phyloP scores from a whole-genome alignment of 2,329 filamentous ascomycete species.

The Madurella mycetomatis region DNA sequence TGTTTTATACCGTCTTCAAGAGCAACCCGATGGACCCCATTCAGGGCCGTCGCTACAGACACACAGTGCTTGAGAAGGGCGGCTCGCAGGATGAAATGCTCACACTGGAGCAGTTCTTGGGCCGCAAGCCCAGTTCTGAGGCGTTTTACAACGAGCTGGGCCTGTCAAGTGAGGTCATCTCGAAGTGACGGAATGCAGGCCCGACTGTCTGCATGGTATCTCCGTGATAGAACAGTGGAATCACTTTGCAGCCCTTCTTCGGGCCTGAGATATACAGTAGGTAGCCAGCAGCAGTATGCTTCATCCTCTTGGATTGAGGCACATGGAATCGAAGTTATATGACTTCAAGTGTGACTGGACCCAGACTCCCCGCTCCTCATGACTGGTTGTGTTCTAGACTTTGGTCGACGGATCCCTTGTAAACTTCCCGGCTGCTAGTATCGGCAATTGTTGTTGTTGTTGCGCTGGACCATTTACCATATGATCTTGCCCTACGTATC shows the following conservation, averaged over 20 bases:
- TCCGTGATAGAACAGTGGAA: not conserved
- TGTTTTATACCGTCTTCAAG: conserved; percentile 80
- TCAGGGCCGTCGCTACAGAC: conserved; percentile 70
- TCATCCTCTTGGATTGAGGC: no score
- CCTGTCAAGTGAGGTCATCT: conserved; percentile 21
- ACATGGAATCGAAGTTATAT: no score
- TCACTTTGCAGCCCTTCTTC: not conserved
- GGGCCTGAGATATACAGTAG: no score
- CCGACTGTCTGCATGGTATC: not conserved
- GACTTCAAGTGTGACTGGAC: no score
- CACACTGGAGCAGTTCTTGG: conserved; percentile 72
- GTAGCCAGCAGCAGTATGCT: no score
- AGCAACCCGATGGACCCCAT: conserved; percentile 70
- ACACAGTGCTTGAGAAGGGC: conserved; percentile 72
- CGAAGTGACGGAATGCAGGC: not conserved
- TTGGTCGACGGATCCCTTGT: no score
- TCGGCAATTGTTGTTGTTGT: no score
- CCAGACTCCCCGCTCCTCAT: no score
- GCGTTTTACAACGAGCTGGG: conserved; percentile 78
- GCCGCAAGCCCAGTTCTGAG: conserved; percentile 69
- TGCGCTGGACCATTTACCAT: no score
- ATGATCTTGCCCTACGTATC: no score
- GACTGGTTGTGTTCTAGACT: no score
- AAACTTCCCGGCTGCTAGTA: no score
- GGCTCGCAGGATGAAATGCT: conserved; percentile 78